Evolutionary conservation across 2,329 filamentous ascomycete species (phyloP), one percentile per base, ranked within the genome.

Genomic region (Trichophyton simii): DNA sequence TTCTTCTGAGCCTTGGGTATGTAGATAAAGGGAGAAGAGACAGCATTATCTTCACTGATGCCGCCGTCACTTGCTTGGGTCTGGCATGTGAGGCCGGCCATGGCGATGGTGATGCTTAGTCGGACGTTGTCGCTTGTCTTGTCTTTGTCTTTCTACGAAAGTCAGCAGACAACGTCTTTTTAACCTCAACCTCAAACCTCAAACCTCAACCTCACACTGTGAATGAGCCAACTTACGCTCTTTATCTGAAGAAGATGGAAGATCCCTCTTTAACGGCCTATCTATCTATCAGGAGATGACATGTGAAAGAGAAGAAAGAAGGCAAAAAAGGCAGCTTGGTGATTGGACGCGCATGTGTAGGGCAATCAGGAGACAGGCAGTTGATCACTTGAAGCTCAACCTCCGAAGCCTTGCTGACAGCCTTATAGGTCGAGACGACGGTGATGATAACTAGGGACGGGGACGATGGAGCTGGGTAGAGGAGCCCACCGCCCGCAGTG

Each of bases 31-130:
- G 57, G 62, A 11, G 63, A 63, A 38, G 61, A 41, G 34, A 59
- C 36, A 13, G 52, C 48, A 28, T 46, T 25, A 28, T 54, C 57
- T 38, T 57, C 42, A 22, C 20, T 25, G 22, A 54, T 9, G 38
- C 54, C 36, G 52, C 54, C 61, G 44, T 54, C 50, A 62, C 34
- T 62, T 11, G 38, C 48, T 34, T 63, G 36, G 18, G 58, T 42
- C 52, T 62, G 34, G 34, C 34, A 66, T 66, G 65, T 66, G 65
- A 66, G 60, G 34, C 60, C 57, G 59, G 44, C 57, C 64, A 65
- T 63, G 28, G 34, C 59, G 25, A 18, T 38, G 20, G 44, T 22
- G 15, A 41, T 58, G 31, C 57, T 44, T 58, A 58, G 57, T 58
- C 38, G 57, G n/a, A 44, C 13, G 41, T 18, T 44, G 15, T 44